These are phyloP conservation scores for Lactifluus rugatus DNA, from an alignment of 768 basidiomycete genomes.

Conservation along the genomic window DNA sequence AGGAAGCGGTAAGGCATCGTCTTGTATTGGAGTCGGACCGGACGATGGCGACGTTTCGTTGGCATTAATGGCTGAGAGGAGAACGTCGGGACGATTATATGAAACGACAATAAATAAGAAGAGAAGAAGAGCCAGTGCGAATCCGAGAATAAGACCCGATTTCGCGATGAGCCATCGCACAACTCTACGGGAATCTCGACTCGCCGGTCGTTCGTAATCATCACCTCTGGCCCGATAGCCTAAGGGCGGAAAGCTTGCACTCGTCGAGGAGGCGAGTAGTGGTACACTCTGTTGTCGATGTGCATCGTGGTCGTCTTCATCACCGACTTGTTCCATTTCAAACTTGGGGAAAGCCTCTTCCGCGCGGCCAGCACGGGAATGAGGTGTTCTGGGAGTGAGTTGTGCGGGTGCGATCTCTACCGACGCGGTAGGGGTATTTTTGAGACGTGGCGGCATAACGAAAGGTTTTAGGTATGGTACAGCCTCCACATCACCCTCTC, in stretches of 20 bases:
- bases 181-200: constrained; percentile 1
- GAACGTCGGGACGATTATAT: constrained; percentile 36
- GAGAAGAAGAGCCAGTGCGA: constrained; percentile 35
- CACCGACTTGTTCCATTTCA: constrained; percentile 37
- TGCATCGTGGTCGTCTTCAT: constrained; percentile 31
- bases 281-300: constrained; percentile 32
- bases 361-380: constrained; percentile 47
- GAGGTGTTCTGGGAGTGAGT: constrained; percentile 52
- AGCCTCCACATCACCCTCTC: neutral
- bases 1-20: constrained; percentile 18
- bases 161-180: constrained; percentile 18
- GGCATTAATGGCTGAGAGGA: constrained; percentile 37
- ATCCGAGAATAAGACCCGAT: constrained; percentile 37
- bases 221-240: constrained; percentile 36
- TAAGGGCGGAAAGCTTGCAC: constrained; percentile 28
- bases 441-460: constrained; percentile 16
- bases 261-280: constrained; percentile 36
- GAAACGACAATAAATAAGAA: constrained; percentile 41
- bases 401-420: constrained; percentile 9
- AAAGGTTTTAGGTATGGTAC: neutral
- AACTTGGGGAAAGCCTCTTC: constrained; percentile 43
- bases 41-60: constrained; percentile 18
- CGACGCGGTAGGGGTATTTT: constrained; percentile 2
- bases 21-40: constrained; percentile 16
- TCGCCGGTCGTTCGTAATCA: constrained; percentile 21